phyloP scores from a whole-genome alignment of 305 asterid species.

The Fraxinus angustifolia region DNA sequence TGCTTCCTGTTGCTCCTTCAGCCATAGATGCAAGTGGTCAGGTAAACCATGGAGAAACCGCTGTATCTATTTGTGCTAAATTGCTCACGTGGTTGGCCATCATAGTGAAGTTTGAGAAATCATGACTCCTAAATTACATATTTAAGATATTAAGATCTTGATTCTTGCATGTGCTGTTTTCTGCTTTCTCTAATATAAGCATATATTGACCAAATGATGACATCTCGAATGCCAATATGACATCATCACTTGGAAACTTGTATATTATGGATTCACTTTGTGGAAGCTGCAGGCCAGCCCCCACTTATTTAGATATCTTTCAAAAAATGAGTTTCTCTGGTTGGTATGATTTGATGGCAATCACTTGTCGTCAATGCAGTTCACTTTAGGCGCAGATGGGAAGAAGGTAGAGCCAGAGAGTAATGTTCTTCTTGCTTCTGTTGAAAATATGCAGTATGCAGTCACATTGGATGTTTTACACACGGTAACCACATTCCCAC shows the following conservation, averaged over 20 bases:
- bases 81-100: constrained; percentile 7
- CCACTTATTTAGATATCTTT: neutral
- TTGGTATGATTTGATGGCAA: neutral
- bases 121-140: neutral
- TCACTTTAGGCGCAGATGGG: constrained; percentile 75
- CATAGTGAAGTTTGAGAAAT: neutral
- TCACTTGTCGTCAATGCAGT: constrained; percentile 34
- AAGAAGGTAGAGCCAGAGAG: constrained; percentile 86
- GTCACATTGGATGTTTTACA: constrained; percentile 87
- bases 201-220: neutral
- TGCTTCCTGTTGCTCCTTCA: constrained; percentile 87
- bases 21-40: constrained; percentile 88
- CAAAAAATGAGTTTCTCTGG: neutral
- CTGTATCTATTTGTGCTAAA: constrained; percentile 3
- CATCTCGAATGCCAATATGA: neutral
- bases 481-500: constrained; percentile 46
- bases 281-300: neutral
- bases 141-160: neutral
- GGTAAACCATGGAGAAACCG: constrained; percentile 38
- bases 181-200: neutral
- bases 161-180: neutral
- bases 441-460: constrained; percentile 94
- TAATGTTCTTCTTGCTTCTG: constrained; percentile 92
- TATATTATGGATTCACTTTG: neutral
- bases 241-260: neutral